Conservation (phyloP, 352 stramenopile genomes). For the Phytophthora sojae region DNA sequence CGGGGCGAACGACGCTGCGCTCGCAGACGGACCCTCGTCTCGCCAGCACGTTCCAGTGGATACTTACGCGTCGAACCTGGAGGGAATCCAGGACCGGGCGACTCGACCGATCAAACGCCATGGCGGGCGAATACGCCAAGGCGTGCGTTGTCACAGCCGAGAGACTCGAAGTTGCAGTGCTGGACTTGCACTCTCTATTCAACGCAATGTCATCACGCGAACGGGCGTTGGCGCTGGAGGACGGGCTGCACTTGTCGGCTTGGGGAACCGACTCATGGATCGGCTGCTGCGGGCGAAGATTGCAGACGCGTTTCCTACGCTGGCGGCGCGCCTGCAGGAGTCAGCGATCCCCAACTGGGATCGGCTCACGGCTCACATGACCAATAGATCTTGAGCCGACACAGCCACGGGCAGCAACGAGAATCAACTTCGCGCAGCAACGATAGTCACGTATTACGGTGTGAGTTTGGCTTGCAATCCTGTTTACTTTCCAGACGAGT, state of each 20-base stretch:
- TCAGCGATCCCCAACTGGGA: constrained; percentile 31
- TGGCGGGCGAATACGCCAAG: constrained; percentile 44
- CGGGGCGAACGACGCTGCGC: constrained; percentile 67
- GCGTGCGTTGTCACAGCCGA: constrained; percentile 43
- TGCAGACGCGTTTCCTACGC: constrained; percentile 25
- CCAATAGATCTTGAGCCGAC: background rate
- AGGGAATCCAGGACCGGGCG: constrained; percentile 28
- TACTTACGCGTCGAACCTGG: constrained; percentile 53
- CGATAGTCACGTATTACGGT: background rate
- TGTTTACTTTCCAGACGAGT: background rate
- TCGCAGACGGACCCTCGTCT: constrained; percentile 35
- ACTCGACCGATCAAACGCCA: constrained; percentile 50
- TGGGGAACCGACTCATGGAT: constrained; percentile 54
- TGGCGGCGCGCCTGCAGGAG: constrained; percentile 19
- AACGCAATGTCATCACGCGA: constrained; percentile 40
- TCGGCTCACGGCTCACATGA: constrained; percentile 9
- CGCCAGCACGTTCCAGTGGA: constrained; percentile 54
- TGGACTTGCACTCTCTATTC: constrained; percentile 59
- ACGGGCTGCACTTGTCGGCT: constrained; percentile 60
- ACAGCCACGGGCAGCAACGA: background rate
- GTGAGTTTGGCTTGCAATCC: background rate
- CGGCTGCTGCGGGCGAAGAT: constrained; percentile 43
- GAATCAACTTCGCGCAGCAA: background rate
- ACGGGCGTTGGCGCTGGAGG: constrained; percentile 41
- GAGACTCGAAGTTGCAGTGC: constrained; percentile 28